These are phyloP conservation scores for Klebsormidium nitens DNA, from an alignment of 139 green algal species.

Conservation along the genomic window DNA sequence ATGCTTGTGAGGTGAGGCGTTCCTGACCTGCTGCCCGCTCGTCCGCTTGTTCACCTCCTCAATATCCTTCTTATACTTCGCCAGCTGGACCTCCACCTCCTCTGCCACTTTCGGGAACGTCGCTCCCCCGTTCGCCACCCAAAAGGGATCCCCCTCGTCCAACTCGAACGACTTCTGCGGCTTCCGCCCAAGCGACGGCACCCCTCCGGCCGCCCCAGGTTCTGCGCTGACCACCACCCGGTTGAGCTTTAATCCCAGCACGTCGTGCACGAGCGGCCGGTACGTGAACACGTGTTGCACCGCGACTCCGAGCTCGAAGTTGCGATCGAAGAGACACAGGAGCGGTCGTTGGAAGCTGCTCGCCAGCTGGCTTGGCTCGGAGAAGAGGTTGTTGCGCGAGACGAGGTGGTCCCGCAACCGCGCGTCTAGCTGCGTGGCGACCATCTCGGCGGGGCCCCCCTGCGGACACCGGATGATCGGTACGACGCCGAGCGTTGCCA, in stretches of 20 bases:
- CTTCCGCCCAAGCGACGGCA: background rate
- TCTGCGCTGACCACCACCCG: slow-evolving; percentile 50
- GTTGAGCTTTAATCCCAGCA: slow-evolving; percentile 87
- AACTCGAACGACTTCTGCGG: slow-evolving; percentile 75
- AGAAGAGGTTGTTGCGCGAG: slow-evolving; percentile 41
- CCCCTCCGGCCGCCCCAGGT: slow-evolving; percentile 8
- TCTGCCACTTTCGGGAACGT: slow-evolving; percentile 59
- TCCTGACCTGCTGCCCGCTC: slow-evolving; percentile 9
- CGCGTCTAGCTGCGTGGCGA: slow-evolving; percentile 71
- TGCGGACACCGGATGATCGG: slow-evolving; percentile 86
- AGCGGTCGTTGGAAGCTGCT: slow-evolving; percentile 71
- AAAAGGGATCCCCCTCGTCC: slow-evolving; percentile 61
- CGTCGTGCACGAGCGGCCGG: slow-evolving; percentile 94
- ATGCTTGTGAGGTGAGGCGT: no score
- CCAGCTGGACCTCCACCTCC: slow-evolving; percentile 48
- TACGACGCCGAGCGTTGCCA: slow-evolving; percentile 82
- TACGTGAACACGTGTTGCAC: slow-evolving; percentile 95
- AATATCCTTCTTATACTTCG: slow-evolving; percentile 81
- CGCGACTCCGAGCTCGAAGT: slow-evolving; percentile 84
- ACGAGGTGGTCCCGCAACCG: slow-evolving; percentile 69
- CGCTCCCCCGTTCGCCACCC: slow-evolving; percentile 35
- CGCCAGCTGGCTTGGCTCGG: slow-evolving; percentile 16
- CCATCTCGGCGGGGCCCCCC: slow-evolving; percentile 89
- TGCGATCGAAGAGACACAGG: slow-evolving; percentile 93
- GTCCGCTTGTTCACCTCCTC: slow-evolving; percentile 85